These are phyloP conservation scores for Nakaseomyces delphensis DNA, from an alignment of 1,139 yeast genomes.

Conservation along the genomic window DNA sequence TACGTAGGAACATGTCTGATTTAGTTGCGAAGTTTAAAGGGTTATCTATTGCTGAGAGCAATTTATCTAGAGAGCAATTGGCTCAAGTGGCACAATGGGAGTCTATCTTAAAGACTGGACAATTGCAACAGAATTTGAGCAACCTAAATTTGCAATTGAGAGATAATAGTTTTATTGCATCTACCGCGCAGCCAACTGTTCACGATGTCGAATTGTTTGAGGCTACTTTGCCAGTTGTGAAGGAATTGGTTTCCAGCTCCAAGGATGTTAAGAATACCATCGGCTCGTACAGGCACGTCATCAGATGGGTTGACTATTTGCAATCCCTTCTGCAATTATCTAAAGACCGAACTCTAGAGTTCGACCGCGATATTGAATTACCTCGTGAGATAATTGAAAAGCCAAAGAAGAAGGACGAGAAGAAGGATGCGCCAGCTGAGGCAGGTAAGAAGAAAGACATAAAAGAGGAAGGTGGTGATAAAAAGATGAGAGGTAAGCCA, in stretches of 20 bases:
- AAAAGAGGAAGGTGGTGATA: constrained; percentile 30
- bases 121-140: constrained; percentile 50
- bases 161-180: constrained; percentile 59
- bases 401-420: constrained; percentile 39
- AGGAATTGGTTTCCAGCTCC: constrained; percentile 40
- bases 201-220: constrained; percentile 65
- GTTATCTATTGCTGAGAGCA: constrained; percentile 35
- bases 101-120: constrained; percentile 47
- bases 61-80: constrained; percentile 38
- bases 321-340: constrained; percentile 58
- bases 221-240: constrained; percentile 51
- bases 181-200: constrained; percentile 48
- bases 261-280: constrained; percentile 32
- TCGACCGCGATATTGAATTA: constrained; percentile 53
- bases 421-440: constrained; percentile 30
- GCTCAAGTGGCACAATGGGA: constrained; percentile 81
- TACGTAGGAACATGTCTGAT: constrained; percentile 36
- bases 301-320: constrained; percentile 85
- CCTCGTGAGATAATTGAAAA: constrained; percentile 62
- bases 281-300: constrained; percentile 66
- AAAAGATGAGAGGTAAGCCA: constrained; percentile 35
- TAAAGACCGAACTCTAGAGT: constrained; percentile 41
- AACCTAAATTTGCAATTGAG: constrained; percentile 65
- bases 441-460: constrained; percentile 29
- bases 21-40: constrained; percentile 37